Percentiles rank a stretch among this genome's conserved stretches.
Conservation (phyloP, 23 red algal species). For the Gracilaria domingensis region DNA sequence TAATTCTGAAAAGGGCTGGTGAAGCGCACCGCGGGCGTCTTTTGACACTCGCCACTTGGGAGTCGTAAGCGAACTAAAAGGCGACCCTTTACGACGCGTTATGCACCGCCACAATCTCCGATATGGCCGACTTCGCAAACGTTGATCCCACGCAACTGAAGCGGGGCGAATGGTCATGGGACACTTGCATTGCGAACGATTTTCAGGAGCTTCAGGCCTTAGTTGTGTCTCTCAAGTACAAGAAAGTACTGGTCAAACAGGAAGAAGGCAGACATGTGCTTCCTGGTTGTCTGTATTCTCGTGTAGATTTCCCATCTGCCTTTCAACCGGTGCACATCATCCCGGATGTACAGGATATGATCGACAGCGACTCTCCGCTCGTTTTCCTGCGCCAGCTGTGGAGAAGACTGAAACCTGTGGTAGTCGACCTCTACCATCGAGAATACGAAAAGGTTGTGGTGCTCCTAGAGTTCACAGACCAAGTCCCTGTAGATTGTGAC, state of each 20-base stretch:
- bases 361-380: constrained; percentile 8
- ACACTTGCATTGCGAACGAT: neutral
- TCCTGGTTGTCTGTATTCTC: constrained; percentile 12
- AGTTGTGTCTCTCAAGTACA: neutral
- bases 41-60: too few relatives aligned
- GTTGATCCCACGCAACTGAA: too few relatives aligned
- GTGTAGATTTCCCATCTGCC: neutral
- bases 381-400: neutral
- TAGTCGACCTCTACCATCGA: neutral
- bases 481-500: neutral
- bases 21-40: too few relatives aligned
- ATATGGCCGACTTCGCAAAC: too few relatives aligned
- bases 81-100: too few relatives aligned
- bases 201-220: constrained; percentile 16
- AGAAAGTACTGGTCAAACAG: neutral
- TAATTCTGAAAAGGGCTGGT: too few relatives aligned
- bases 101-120: too few relatives aligned
- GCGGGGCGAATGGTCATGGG: neutral
- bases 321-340: neutral
- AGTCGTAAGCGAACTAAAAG: too few relatives aligned
- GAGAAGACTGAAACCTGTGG: neutral
- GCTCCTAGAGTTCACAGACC: constrained; percentile 2
- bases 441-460: neutral
- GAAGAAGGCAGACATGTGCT: neutral
- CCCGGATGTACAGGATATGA: neutral